Conservation (phyloP, 2,329 filamentous ascomycete genomes). For the Monosporascus sp. region DNA sequence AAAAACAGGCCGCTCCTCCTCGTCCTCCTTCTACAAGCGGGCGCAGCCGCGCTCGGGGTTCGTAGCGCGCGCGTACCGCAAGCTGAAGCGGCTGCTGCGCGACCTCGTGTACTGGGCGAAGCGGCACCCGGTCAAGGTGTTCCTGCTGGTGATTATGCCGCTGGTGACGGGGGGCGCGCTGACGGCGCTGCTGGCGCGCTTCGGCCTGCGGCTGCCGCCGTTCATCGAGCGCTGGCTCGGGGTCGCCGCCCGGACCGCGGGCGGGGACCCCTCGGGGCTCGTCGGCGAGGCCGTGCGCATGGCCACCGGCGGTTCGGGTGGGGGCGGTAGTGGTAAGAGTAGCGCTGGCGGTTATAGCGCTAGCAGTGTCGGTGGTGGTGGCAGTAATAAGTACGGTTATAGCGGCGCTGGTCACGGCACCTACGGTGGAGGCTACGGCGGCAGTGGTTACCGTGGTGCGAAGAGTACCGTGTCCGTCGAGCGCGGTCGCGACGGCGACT, state of each 20-base stretch:
- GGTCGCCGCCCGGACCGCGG: conserved; percentile 43
- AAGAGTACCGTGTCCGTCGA: conserved; percentile 25
- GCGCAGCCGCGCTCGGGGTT: conserved; percentile 72
- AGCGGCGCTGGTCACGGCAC: neutral
- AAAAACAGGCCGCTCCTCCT: conserved; percentile 40
- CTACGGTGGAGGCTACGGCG: conserved; percentile 1
- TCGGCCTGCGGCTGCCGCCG: conserved; percentile 72
- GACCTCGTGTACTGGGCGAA: conserved; percentile 79
- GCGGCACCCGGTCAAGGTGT: conserved; percentile 79
- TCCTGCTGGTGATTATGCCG: conserved; percentile 82
- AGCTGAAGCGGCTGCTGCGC: conserved; percentile 73
- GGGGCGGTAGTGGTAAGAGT: conserved; percentile 15
- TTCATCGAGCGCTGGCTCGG: conserved; percentile 55
- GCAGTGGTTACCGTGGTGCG: conserved; percentile 17
- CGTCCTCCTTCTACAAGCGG: conserved; percentile 69
- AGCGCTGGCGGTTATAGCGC: conserved; percentile 1
- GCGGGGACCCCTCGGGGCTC: conserved; percentile 43
- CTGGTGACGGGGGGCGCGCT: conserved; percentile 79
- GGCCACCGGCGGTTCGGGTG: conserved; percentile 32
- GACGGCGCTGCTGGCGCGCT: conserved; percentile 68
- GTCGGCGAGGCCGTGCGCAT: conserved; percentile 52
- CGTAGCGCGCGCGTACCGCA: conserved; percentile 65
- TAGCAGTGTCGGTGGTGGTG: neutral
- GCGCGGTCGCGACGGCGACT: conserved; percentile 25
- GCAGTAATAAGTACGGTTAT: neutral